Base-by-base conservation (phyloP, 495 filamentous ascomycete species). In the Aspergillus carlsbadensis region DNA sequence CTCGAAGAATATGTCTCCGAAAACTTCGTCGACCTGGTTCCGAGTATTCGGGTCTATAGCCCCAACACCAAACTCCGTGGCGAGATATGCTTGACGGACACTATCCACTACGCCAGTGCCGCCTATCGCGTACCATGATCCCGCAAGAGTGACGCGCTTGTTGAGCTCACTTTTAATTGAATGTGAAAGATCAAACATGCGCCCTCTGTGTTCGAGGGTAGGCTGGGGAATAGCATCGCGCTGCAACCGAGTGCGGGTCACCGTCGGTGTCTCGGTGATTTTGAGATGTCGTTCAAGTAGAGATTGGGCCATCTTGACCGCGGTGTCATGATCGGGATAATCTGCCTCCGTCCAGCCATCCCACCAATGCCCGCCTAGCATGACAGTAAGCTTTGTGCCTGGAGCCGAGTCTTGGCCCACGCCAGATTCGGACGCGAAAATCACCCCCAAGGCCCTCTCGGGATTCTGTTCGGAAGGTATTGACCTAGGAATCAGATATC, bases 341-440 rank as follows among this genome's bases (percentile, higher is more conserved):
- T 79, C 73, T 0, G 64, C 42, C 13, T 71, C 67, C 21, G 78
- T 69, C 78, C 77, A 83, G 39, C 68, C 78, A 59, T 90, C 83
- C 93, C 92, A 98, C 75, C 87, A 92, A 72, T 97, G 93, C 6
- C 94, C 94, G 47, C 94, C 94, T 20, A 98, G 71, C 89, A 99
- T 96, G 48, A 98, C 88, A 13, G 93, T 97, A 29, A 99, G 68
- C 66, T 96, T 96, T 14, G 91, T 96, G 29, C 90, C 91, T 0
- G 70, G 67, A 10, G 69, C 76, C 21, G 75, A 69, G 42, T 85
- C 82, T 62, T 83, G 80, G 13, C 72, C 77, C 45, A 70, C 56
- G 14, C 75, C 78, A 43, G 87, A 79, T 44, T 91, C 83, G 1
- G 87, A 89, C 63, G 96, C 92, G 68, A 98, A 97, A 54, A 97